Base-by-base conservation (phyloP, 2,329 filamentous ascomycete species). In the Alternaria viburni region DNA sequence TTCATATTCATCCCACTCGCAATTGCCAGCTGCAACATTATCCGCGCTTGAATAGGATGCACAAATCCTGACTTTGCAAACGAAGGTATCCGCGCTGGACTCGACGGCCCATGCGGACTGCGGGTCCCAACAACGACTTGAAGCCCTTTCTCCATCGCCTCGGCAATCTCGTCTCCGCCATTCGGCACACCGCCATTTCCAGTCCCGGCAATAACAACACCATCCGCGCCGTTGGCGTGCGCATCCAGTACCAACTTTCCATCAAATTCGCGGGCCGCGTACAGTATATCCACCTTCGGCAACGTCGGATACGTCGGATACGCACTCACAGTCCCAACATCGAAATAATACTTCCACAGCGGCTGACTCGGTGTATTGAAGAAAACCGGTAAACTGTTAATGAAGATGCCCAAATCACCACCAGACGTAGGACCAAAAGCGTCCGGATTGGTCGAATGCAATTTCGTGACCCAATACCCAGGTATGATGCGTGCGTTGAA, bases 241-340 rank as follows among this genome's bases (percentile, higher is more conserved):
- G 72, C 69, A 41, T 75, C 54, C 3, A 74, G 64, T 5, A 72
- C 67, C 1, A 75, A 59, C 28, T 66, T 72, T 1, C 73, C 74
- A 45, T 74, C 70, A 11, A 76, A 76, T 49, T 72, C 70, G 23
- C 73, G 72, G 3, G 73, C 73, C 1, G 72, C 72, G 43, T 75
- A 76, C 15, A 75, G 66, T 8, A 75, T 76, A 44, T 76, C 71
- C n/a, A 76, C 71, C 59, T 75, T 74, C 0, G 73, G 74, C 6
- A 76, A 61, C 0, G 64, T 61, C 0, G 74, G 71, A 44, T 66
- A 73, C 0, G 69, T 68, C 0, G 36, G 13, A 43, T 74, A 52
- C 1, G 41, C 60, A 0, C 70, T 72, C 0, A 74, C 71, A 4
- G 25, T 41, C 1, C 21, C 49, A 5, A 76, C 17, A 45, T 70